Percentiles rank a stretch among this genome's conserved stretches.
Evolutionary conservation across 495 filamentous ascomycete species (phyloP).

Genomic region (Lasiosphaeria miniovina): DNA sequence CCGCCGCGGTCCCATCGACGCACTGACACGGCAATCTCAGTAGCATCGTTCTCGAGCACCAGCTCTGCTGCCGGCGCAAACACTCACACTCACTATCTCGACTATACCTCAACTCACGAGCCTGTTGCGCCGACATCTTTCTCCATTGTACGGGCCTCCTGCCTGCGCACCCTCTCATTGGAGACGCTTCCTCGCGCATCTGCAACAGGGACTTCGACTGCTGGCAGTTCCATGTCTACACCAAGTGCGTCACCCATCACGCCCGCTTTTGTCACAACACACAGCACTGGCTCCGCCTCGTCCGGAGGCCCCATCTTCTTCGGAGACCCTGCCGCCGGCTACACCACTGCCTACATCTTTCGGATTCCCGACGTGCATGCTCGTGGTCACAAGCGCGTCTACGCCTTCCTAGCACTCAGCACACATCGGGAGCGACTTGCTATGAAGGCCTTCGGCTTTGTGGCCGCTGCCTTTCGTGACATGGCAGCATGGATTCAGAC

Average conservation of each 20-base stretch:
- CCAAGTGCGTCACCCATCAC: slow-evolving; percentile 34
- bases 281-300: slow-evolving; percentile 36
- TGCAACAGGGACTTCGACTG: slow-evolving; percentile 27
- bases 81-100: slow-evolving; percentile 77
- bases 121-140: slow-evolving; percentile 74
- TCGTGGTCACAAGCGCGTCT: slow-evolving; percentile 79
- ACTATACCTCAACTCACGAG: slow-evolving; percentile 82
- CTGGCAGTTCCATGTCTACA: slow-evolving; percentile 32
- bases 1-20: slow-evolving; percentile 26
- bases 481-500: slow-evolving; percentile 70
- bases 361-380: slow-evolving; percentile 84
- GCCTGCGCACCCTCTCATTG: slow-evolving; percentile 79
- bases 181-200: slow-evolving; percentile 74
- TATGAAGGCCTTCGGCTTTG: slow-evolving; percentile 69
- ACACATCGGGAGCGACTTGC: slow-evolving; percentile 69
- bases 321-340: slow-evolving; percentile 75
- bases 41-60: slow-evolving; percentile 43
- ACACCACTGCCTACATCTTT: slow-evolving; percentile 91
- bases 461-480: slow-evolving; percentile 72
- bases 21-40: slow-evolving; percentile 27
- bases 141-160: slow-evolving; percentile 78
- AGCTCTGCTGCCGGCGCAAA: slow-evolving; percentile 51
- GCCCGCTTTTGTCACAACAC: slow-evolving; percentile 51
- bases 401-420: slow-evolving; percentile 80
- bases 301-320: slow-evolving; percentile 78